Evolutionary conservation across 1,284 basidiomycete genomes (phyloP), one percentile per base, ranked within the genome.

Genomic region (Irpex sp.): DNA sequence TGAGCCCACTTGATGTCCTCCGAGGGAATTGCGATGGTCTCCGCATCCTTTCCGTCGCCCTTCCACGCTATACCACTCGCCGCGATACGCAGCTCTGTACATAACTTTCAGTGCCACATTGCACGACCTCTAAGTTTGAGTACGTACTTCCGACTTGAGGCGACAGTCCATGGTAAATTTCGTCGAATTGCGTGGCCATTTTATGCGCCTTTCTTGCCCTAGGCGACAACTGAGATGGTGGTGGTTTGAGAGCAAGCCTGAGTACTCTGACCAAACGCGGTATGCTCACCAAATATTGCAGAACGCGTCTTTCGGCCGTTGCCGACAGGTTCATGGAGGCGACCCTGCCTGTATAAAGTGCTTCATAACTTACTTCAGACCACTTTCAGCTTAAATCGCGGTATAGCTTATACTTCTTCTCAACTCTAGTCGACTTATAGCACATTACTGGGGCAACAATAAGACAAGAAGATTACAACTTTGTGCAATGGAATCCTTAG

Each of bases 1-100:
- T 90, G 87, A 0, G 87, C 90, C 82, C 88, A 91, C 74, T 93
- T 93, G 65, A 98, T 90, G 65, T 94, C 90, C 16, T 75, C 77
- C 0, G 86, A 83, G 12, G 84, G 78, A 63, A 96, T 83, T 4
- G 91, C 88, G 9, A 82, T 81, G 54, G 88, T 82, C 3, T 77
- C 74, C 53, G 52, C 52, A 12, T 88, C 88, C 14, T 79, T 80
- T 19, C 90, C 85, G 56, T 86, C 83, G 57, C 85, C 87, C 69
- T 90, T 96, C 96, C 96, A 98, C 5, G 93, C 95, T 76, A 98
- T 89, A 57, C 95, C 96, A 67, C 88, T 91, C 28, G 82, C 71
- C 19, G 93, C 94, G 67, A 98, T 83, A 68, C 95, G 91, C 60
- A 98, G 85, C 77, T 95, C 94, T 96, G 72, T 16, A 37, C 56